A percentile compares a stretch with the other conserved stretches of the same genome.
phyloP scores from a whole-genome alignment of 345 rosid species.

The Populus davidiana region DNA sequence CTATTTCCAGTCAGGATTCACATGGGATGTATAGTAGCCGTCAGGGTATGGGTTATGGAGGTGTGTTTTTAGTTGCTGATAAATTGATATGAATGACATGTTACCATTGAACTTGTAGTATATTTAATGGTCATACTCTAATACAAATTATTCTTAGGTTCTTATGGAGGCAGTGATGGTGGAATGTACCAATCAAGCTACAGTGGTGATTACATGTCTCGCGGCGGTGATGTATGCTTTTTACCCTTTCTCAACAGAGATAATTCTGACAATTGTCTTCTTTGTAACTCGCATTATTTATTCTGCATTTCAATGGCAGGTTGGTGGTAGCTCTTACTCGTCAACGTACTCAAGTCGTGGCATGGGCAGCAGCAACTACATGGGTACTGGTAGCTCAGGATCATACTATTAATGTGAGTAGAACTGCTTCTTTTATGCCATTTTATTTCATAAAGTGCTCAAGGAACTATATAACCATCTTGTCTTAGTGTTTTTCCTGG shows the following conservation, averaged over 20 bases:
- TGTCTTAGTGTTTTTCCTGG: conserved; percentile 18
- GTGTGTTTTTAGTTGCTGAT: conserved; percentile 30
- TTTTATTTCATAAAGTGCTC: conserved; percentile 15
- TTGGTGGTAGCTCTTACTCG: conserved; percentile 82
- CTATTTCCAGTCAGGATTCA: conserved; percentile 71
- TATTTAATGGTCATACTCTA: neutral
- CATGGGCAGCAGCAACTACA: conserved; percentile 68
- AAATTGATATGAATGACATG: conserved; percentile 9
- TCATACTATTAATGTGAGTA: conserved; percentile 79
- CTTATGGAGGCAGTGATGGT: conserved; percentile 65
- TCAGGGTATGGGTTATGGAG: conserved; percentile 80
- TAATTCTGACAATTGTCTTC: neutral
- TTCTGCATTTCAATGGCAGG: conserved; percentile 43
- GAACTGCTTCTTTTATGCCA: conserved; percentile 2
- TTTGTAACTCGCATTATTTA: neutral
- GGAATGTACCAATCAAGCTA: conserved; percentile 81
- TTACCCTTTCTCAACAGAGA: neutral
- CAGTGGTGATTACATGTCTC: conserved; percentile 63
- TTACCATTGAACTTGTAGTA: neutral
- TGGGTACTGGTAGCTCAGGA: conserved; percentile 79
- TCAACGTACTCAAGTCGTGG: conserved; percentile 82
- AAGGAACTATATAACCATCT: conserved; percentile 10
- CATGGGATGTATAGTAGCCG: conserved; percentile 77
- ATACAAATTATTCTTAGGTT: conserved; percentile 50
- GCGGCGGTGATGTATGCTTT: conserved; percentile 68